Conservation (phyloP, 805 yeast genomes). For the Saccharomycopsis sp. region DNA sequence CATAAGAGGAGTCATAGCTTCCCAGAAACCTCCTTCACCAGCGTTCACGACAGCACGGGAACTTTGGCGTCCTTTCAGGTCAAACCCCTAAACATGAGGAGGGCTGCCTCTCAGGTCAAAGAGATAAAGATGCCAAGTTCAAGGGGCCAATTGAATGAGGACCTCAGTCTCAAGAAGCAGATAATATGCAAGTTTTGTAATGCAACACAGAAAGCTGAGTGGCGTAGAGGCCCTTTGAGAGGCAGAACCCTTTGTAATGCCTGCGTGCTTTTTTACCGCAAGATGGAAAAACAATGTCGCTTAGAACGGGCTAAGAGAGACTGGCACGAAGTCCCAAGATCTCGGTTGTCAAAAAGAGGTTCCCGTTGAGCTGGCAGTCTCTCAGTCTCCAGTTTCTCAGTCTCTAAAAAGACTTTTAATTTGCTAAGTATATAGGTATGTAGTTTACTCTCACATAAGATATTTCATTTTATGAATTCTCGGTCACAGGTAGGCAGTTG, state of each 20-base stretch:
- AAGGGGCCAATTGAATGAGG: constrained; percentile 31
- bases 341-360: no score
- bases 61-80: constrained; percentile 7
- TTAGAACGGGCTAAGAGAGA: constrained; percentile 25
- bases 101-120: constrained; percentile 3
- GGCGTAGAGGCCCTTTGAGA: constrained; percentile 89
- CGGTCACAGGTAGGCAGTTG: no score
- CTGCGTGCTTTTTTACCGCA: constrained; percentile 74
- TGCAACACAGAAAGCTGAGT: constrained; percentile 74
- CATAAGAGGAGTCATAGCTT: not conserved
- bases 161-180: constrained; percentile 26
- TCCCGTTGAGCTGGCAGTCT: no score
- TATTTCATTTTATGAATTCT: no score
- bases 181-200: constrained; percentile 61
- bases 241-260: constrained; percentile 83
- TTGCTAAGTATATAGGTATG: no score
- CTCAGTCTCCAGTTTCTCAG: no score
- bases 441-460: no score
- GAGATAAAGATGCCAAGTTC: constrained; percentile 13
- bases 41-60: not conserved
- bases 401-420: no score
- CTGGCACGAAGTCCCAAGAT: no score
- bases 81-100: constrained; percentile 10
- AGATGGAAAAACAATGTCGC: constrained; percentile 44
- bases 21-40: not conserved